These are phyloP conservation scores for Neonectria punicea DNA, from an alignment of 2,329 filamentous ascomycete species.

Conservation along the genomic window DNA sequence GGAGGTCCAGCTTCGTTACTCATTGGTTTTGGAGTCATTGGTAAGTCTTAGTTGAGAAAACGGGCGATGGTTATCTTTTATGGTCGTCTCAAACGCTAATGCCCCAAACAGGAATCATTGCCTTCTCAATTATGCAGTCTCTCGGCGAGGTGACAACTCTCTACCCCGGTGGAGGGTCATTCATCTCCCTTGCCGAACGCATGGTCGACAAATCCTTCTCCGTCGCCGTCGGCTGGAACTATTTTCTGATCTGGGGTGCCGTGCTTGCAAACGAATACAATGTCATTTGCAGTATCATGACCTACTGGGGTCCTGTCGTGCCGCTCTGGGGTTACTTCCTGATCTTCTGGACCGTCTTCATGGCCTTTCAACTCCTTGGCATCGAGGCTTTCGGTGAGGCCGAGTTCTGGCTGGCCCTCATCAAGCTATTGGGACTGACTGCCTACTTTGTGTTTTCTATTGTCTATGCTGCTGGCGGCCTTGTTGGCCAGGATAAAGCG, in stretches of 20 bases:
- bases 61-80: background rate
- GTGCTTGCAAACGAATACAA: conserved; percentile 79
- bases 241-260: conserved; percentile 74
- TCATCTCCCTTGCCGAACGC: conserved; percentile 75
- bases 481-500: conserved; percentile 64
- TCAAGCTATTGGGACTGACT: conserved; percentile 76
- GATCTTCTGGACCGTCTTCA: conserved; percentile 79
- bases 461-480: conserved; percentile 75
- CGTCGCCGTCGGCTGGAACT: conserved; percentile 77
- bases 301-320: conserved; percentile 70
- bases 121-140: conserved; percentile 75
- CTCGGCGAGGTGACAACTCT: conserved; percentile 79
- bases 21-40: conserved; percentile 79
- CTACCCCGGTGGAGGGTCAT: conserved; percentile 76
- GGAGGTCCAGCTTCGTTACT: conserved; percentile 78
- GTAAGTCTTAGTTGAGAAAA: conserved; percentile 37
- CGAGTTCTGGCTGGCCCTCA: conserved; percentile 80
- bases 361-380: conserved; percentile 75
- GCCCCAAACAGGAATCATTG: conserved; percentile 62
- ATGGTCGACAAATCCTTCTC: conserved; percentile 78
- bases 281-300: conserved; percentile 72
- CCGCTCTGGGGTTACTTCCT: conserved; percentile 76
- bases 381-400: conserved; percentile 81
- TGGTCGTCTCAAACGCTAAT: conserved; percentile 31
- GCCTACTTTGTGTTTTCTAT: conserved; percentile 81